Conservation (phyloP, 768 basidiomycete species). For the Serpula lacrymans region DNA sequence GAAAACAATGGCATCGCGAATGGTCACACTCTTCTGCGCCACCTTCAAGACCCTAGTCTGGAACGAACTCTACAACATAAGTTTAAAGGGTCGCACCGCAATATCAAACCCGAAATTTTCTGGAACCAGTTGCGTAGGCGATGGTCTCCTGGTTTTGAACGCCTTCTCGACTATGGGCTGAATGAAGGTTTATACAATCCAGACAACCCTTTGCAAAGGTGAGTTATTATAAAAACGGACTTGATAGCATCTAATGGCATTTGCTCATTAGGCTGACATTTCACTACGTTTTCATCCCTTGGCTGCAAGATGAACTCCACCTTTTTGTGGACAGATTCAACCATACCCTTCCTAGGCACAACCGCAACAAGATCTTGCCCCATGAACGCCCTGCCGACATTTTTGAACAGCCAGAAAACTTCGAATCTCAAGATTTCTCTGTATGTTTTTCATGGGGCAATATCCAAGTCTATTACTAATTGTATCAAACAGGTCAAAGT, state of each 20-base stretch:
- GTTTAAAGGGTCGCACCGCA: too few species aligned
- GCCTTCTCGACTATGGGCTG: constrained; percentile 23
- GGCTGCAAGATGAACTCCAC: too few species aligned
- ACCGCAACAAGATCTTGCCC: too few species aligned
- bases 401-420: constrained; percentile 22
- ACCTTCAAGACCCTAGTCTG: constrained; percentile 36
- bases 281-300: constrained; percentile 33
- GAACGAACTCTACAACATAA: constrained; percentile 37
- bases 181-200: constrained; percentile 27
- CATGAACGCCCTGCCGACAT: constrained; percentile 37
- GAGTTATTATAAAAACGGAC: constrained; percentile 2
- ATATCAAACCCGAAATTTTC: constrained; percentile 22
- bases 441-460: too few species aligned
- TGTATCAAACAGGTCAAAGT: constrained; percentile 16
- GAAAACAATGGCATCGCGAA: constrained; percentile 47
- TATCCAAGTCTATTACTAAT: not conserved
- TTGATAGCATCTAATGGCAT: not conserved
- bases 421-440: constrained; percentile 30
- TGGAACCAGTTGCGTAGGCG: constrained; percentile 12
- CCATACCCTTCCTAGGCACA: too few species aligned
- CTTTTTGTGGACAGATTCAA: too few species aligned
- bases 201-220: constrained; percentile 22
- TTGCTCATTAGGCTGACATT: constrained; percentile 33
- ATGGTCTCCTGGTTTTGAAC: constrained; percentile 15
- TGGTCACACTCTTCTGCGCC: constrained; percentile 35